Conservation (phyloP, 768 basidiomycete species). For the Psilocybe tampanensis region DNA sequence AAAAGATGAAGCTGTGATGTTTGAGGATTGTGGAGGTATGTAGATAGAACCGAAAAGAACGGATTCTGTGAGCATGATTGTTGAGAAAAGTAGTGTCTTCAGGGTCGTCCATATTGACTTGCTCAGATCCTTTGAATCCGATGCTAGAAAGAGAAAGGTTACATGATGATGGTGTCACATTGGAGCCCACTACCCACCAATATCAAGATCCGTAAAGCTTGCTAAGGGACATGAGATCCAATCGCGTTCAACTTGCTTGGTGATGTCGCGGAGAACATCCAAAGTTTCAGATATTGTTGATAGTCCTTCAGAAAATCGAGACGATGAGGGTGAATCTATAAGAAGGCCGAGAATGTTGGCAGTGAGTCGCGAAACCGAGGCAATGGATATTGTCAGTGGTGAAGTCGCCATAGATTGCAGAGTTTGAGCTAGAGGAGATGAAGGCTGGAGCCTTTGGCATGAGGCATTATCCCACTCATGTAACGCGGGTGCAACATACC, state of each 20-base stretch:
- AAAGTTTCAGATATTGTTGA: conserved; percentile 31
- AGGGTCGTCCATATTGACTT: conserved; percentile 66
- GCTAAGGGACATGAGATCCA: conserved; percentile 48
- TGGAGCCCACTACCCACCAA: conserved; percentile 25
- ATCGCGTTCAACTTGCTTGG: conserved; percentile 46
- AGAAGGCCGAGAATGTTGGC: conserved; percentile 36
- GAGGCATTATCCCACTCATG: neutral
- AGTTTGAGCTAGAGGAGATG: conserved; percentile 35
- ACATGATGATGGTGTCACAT: neutral
- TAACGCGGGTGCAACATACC: conserved; percentile 18
- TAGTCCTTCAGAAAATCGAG: conserved; percentile 31
- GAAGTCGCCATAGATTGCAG: conserved; percentile 37
- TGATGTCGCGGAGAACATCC: conserved; percentile 33
- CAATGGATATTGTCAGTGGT: conserved; percentile 35
- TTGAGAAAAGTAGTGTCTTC: conserved; percentile 78
- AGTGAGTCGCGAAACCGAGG: conserved; percentile 38
- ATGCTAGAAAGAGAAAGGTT: conserved; percentile 31
- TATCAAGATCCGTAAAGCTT: conserved; percentile 31
- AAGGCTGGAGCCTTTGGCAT: conserved; percentile 17
- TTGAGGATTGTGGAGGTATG: conserved; percentile 40
- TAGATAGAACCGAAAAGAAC: conserved; percentile 58
- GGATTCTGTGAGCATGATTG: conserved; percentile 68
- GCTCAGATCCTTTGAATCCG: conserved; percentile 44
- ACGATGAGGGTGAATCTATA: conserved; percentile 34
- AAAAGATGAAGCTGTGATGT: conserved; percentile 44